Conservation (phyloP, 345 rosid genomes). For the Euphorbia lathyris region DNA sequence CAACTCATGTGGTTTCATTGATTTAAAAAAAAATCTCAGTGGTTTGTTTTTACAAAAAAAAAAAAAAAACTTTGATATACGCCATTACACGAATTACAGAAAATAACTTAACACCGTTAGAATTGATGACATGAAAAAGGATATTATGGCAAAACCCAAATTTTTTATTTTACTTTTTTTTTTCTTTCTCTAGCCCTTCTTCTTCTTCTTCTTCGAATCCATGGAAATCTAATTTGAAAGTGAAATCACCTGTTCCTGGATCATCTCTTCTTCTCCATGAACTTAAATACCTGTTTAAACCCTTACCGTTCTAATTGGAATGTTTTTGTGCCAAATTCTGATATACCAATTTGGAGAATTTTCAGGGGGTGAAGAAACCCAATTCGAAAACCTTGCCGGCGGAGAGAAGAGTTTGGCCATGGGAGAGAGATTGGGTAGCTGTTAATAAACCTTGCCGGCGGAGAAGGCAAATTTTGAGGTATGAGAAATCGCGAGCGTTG, state of each 20-base stretch:
- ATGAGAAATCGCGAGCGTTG: neutral
- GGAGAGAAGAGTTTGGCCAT: slow-evolving; percentile 55
- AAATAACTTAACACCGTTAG: too few relatives aligned
- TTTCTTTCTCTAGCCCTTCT: too few relatives aligned
- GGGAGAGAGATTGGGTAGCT: slow-evolving; percentile 33
- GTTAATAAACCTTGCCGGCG: slow-evolving; percentile 43
- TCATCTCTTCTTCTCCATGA: slow-evolving; percentile 57
- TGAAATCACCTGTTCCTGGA: slow-evolving; percentile 54
- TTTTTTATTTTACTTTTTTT: too few relatives aligned
- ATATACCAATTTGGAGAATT: slow-evolving; percentile 54
- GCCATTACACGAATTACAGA: too few relatives aligned
- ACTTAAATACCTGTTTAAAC: slow-evolving; percentile 39
- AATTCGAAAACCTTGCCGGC: slow-evolving; percentile 51
- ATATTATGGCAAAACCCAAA: too few relatives aligned
- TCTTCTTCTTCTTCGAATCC: too few relatives aligned
- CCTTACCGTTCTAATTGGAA: slow-evolving; percentile 41
- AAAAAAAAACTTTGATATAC: too few relatives aligned
- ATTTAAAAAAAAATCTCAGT: too few relatives aligned
- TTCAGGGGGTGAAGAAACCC: slow-evolving; percentile 59
- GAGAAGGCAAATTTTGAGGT: slow-evolving; percentile 28
- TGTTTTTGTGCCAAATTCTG: slow-evolving; percentile 75
- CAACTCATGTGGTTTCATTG: too few relatives aligned
- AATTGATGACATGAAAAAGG: too few relatives aligned
- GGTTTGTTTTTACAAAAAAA: too few relatives aligned
- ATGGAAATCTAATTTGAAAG: slow-evolving; percentile 47